Evolutionary conservation across 441 rosid genomes (phyloP), one percentile per base, ranked within the genome.

Genomic region (Daphne laureola): DNA sequence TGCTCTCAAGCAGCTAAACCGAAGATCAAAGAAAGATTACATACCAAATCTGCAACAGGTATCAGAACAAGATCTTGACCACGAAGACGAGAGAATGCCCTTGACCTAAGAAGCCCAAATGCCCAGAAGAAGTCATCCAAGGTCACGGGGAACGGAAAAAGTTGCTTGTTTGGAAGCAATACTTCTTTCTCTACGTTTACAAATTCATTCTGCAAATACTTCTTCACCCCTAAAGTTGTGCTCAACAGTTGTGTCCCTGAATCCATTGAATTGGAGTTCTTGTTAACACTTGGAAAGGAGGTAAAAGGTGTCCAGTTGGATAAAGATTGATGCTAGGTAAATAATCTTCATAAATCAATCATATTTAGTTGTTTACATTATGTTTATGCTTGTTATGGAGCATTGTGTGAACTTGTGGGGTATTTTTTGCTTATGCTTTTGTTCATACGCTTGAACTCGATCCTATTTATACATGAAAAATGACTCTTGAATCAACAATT

Each of bases 11-110:
- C 38, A 31, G 38, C 38, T 31, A 31, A 9, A 31, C 0, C 38
- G n/a, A 56, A 55, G 57, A 55, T 26, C 47, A 40, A 54, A 53
- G 51, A n/a, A 6, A 55, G 41, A 54, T 13, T 21, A 36, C 75
- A 59, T 77, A 88, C 98, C 90, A 91, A 59, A 65, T 91, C 98
- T 5, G 88, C 97, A 46, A 89, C 80, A 63, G 96, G 98, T 62
- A 86, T 69, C 73, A 92, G 67, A 66, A 84, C 92, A 53, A 92
- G 96, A 67, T 84, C 74, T 73, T 89, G 87, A 57, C 87, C 98
- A 43, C 84, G 90, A 54, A 89, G 92, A 43, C 83, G 85, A 21
- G 98, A 80, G 72, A 86, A 92, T 27, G 97, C 85, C 65, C 98
- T 79, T 12, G 97, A 92, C 67, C 76, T 77, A 43, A 92, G 95